These are phyloP conservation scores for Ploettnerulaceae sp. DNA, from an alignment of 2,329 filamentous ascomycete genomes.

Conservation along the genomic window DNA sequence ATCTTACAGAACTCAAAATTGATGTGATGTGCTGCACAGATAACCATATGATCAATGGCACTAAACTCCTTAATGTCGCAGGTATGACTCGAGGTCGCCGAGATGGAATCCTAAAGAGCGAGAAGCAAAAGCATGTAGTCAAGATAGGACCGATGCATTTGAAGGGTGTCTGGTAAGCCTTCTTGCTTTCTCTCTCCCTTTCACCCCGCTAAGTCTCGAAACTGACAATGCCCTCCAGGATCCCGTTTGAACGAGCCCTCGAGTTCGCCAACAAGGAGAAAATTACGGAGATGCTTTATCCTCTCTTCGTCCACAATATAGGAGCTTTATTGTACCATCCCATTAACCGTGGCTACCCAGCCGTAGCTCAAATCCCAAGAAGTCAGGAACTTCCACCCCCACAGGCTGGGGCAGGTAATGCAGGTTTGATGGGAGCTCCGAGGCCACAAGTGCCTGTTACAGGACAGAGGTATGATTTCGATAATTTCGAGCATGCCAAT, in stretches of 20 bases:
- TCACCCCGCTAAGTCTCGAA: not conserved
- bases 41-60: conserved; percentile 98
- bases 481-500: not conserved
- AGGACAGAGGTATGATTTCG: conserved; percentile 6
- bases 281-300: conserved; percentile 90
- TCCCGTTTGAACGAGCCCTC: conserved; percentile 89
- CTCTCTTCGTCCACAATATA: conserved; percentile 95
- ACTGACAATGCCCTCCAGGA: conserved; percentile 51
- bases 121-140: conserved; percentile 92
- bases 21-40: conserved; percentile 46
- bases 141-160: conserved; percentile 99
- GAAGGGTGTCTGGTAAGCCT: conserved; percentile 85
- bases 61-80: conserved; percentile 90
- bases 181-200: not conserved
- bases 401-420: not conserved
- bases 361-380: conserved; percentile 11
- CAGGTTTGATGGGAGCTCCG: not conserved
- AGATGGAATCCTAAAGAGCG: conserved; percentile 93
- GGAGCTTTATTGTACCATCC: conserved; percentile 89
- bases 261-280: conserved; percentile 99
- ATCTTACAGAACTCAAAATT: not conserved
- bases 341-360: conserved; percentile 61
- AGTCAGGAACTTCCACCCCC: conserved; percentile 4
- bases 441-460: not conserved
- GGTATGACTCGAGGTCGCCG: conserved; percentile 94